Percentiles rank a stretch among this genome's conserved stretches.
Evolutionary conservation across 73 alveolate species (phyloP).

Genomic region (Blepharisma japonicum): DNA sequence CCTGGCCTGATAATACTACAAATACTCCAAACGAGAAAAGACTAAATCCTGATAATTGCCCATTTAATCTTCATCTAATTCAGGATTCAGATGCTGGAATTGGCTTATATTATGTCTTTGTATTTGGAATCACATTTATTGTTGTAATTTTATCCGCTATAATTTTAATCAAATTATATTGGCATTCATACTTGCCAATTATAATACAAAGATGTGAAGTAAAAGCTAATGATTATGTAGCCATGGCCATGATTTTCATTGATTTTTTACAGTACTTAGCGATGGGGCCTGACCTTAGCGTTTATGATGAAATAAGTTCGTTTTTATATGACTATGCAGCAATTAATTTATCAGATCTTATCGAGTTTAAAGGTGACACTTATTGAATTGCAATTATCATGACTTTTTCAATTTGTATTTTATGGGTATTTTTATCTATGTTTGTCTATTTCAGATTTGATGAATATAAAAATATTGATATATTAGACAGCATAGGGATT

Average conservation of each 20-base stretch:
- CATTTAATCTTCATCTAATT: background rate
- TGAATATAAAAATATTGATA: background rate
- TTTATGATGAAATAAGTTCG: background rate
- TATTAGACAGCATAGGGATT: background rate
- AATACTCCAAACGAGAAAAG: background rate
- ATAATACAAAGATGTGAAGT: background rate
- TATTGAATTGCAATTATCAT: constrained; percentile 11
- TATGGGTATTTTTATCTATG: constrained; percentile 1
- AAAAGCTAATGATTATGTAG: constrained; percentile 13
- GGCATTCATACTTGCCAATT: background rate
- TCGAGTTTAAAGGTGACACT: background rate
- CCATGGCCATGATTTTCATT: background rate
- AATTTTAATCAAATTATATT: background rate
- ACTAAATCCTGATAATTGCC: background rate
- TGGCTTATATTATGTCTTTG: background rate
- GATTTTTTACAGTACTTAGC: constrained; percentile 14
- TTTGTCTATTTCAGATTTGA: background rate
- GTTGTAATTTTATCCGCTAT: background rate
- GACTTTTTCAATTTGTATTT: background rate
- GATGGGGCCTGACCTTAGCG: constrained; percentile 21
- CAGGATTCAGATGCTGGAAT: background rate
- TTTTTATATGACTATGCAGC: background rate
- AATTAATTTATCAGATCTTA: background rate
- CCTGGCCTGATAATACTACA: background rate
- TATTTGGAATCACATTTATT: background rate